Percentiles rank a stretch among this genome's conserved stretches.
phyloP scores from a whole-genome alignment of 139 green algal genomes.

The Coelastrella sp. region DNA sequence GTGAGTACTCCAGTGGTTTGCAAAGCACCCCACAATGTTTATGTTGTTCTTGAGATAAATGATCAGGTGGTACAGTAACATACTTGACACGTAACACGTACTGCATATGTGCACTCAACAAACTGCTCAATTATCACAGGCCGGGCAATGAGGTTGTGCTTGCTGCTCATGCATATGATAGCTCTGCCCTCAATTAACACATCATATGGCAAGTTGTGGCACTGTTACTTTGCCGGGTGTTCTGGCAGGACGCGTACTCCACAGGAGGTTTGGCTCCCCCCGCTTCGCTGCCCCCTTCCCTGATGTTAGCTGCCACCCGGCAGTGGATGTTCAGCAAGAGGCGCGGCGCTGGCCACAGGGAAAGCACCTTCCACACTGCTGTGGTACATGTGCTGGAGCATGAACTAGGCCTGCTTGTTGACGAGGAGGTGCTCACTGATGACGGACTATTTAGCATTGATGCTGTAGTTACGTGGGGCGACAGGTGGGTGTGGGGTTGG shows the following conservation, averaged over 20 bases:
- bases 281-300: neutral
- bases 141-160: no score
- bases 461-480: conserved; percentile 55
- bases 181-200: no score
- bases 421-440: conserved; percentile 52
- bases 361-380: neutral
- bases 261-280: conserved; percentile 2
- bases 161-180: no score
- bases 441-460: conserved; percentile 73
- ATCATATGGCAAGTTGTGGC: no score
- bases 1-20: neutral
- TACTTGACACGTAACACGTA: no score
- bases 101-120: no score
- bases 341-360: conserved; percentile 7
- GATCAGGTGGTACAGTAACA: neutral
- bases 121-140: no score
- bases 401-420: neutral
- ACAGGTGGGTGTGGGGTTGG: conserved; percentile 41
- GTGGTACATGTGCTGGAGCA: neutral
- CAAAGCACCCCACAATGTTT: no score
- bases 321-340: conserved; percentile 46
- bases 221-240: neutral
- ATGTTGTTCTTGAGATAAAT: neutral
- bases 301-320: conserved; percentile 31
- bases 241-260: conserved; percentile 18